A percentile compares a stretch with the other conserved stretches of the same genome.
Conservation (phyloP, 2,329 filamentous ascomycete genomes). For the Calonectria crousiana region DNA sequence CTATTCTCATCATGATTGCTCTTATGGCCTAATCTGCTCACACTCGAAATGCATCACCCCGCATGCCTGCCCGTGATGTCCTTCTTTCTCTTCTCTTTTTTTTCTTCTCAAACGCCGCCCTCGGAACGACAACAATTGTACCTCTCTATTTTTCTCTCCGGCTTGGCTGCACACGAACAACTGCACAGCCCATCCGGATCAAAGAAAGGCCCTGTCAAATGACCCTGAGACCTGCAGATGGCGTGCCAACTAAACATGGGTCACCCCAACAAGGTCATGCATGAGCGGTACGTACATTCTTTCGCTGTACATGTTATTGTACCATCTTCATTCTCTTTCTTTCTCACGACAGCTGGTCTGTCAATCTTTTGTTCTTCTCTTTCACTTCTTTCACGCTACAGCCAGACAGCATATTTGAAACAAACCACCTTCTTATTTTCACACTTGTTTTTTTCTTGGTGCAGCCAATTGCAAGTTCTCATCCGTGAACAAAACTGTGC, state of each 20-base stretch:
- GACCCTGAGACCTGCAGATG: conserved; percentile 9
- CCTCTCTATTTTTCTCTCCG: neutral
- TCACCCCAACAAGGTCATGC: neutral
- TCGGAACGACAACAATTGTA: neutral
- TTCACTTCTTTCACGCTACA: neutral
- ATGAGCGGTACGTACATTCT: conserved; percentile 1
- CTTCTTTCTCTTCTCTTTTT: neutral
- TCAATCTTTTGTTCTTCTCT: neutral
- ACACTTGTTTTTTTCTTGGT: neutral
- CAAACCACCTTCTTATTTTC: neutral
- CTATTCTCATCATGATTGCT: conserved; percentile 37
- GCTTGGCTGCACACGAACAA: neutral
- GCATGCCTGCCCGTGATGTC: conserved; percentile 3
- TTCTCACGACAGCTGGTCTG: neutral
- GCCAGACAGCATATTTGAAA: conserved; percentile 5
- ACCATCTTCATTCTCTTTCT: neutral
- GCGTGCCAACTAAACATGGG: neutral
- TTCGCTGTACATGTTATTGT: neutral
- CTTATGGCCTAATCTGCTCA: conserved; percentile 39
- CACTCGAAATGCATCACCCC: conserved; percentile 33
- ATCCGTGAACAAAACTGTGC: neutral
- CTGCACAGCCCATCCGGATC: neutral
- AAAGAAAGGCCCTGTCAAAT: conserved; percentile 3
- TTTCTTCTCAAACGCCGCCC: no score
- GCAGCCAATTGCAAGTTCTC: neutral